These are phyloP conservation scores for Wickerhamomyces bovis DNA, from an alignment of 805 yeast species.

Conservation along the genomic window DNA sequence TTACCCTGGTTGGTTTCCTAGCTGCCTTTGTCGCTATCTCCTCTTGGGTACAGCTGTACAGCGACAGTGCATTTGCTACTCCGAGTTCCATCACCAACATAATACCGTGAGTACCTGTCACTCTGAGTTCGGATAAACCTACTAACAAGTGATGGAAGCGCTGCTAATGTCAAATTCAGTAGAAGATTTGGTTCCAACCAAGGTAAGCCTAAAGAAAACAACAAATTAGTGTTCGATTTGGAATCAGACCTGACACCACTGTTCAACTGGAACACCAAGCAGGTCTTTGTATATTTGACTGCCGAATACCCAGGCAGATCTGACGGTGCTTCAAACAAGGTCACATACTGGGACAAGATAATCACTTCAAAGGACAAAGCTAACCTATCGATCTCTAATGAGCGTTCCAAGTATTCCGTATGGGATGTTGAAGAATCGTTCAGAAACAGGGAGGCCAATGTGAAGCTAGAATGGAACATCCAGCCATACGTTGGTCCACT, in stretches of 20 bases:
- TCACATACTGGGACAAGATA: conserved; percentile 89
- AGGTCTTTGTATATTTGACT: conserved; percentile 84
- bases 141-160: conserved; percentile 16
- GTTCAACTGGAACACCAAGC: conserved; percentile 96
- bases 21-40: conserved; percentile 41
- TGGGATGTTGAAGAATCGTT: conserved; percentile 72
- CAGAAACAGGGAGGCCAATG: conserved; percentile 55
- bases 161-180: conserved; percentile 44
- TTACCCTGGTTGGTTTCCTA: conserved; percentile 45
- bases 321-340: conserved; percentile 46
- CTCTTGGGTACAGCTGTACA: conserved; percentile 43
- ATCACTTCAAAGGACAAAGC: conserved; percentile 58
- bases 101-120: conserved; percentile 22
- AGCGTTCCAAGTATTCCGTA: conserved; percentile 70
- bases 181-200: conserved; percentile 62
- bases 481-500: conserved; percentile 89
- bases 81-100: conserved; percentile 33
- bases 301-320: conserved; percentile 59
- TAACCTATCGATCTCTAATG: conserved; percentile 41
- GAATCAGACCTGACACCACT: conserved; percentile 68
- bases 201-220: conserved; percentile 71
- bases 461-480: conserved; percentile 81
- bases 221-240: conserved; percentile 65
- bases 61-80: conserved; percentile 38
- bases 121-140: conserved; percentile 6